Conservation (phyloP, 2,329 filamentous ascomycete species). For the Didymella pinodella region DNA sequence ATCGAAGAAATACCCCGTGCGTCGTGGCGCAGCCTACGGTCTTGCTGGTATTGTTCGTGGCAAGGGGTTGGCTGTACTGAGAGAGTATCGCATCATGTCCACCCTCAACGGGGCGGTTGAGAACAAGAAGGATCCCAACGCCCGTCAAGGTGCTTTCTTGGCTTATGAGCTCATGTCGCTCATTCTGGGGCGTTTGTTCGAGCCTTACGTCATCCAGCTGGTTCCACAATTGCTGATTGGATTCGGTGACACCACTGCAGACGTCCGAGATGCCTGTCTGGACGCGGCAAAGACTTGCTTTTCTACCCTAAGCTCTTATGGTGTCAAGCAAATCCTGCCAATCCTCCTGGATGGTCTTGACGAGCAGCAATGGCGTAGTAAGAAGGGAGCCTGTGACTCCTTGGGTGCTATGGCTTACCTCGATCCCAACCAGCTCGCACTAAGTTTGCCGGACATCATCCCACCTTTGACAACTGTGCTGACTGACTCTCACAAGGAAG, state of each 20-base stretch:
- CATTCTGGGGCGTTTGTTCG: constrained; percentile 86
- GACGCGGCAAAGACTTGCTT: constrained; percentile 96
- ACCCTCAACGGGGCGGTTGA: constrained; percentile 83
- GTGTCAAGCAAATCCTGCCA: constrained; percentile 92
- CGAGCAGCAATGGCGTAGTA: constrained; percentile 96
- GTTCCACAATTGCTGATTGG: constrained; percentile 88
- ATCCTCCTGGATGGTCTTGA: constrained; percentile 91
- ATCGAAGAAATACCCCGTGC: constrained; percentile 89
- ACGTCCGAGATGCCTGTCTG: constrained; percentile 91
- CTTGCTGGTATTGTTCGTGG: constrained; percentile 89
- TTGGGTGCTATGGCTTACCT: constrained; percentile 98
- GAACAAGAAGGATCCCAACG: constrained; percentile 91
- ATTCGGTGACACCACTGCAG: constrained; percentile 86
- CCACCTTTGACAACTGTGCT: constrained; percentile 91
- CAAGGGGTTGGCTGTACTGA: constrained; percentile 81
- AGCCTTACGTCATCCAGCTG: constrained; percentile 95
- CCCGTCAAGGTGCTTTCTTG: constrained; percentile 86
- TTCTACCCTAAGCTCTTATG: constrained; percentile 89
- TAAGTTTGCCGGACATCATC: constrained; percentile 94
- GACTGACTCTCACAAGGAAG: constrained; percentile 98
- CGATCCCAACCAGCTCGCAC: constrained; percentile 90
- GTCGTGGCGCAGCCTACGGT: constrained; percentile 93
- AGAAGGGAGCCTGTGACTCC: constrained; percentile 96
- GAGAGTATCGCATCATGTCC: constrained; percentile 85
- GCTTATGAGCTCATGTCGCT: constrained; percentile 90